Base-by-base conservation (phyloP, 225 moss, liverwort and hornwort genomes). In the Takakia lepidozioides region DNA sequence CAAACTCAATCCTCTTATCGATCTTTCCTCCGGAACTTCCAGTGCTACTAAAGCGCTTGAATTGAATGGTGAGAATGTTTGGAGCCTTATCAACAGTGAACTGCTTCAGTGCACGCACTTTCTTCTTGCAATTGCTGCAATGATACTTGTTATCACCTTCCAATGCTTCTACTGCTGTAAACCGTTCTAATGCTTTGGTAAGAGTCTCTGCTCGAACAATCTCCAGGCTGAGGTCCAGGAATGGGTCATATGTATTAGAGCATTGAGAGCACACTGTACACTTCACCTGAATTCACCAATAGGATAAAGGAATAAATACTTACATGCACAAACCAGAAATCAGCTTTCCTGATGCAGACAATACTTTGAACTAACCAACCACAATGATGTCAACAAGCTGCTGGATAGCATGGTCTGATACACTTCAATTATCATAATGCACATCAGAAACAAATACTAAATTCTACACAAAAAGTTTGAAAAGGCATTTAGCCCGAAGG, bases 71-170 rank as follows among this genome's bases (percentile, higher is more conserved):
- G 44, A 95, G 59, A 29, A 95, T 78, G 43, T 86, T 82, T 4
- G 95, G 95, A 10, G 86, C 74, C 18, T 82, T 80, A 25, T 95
- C 90, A 19, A 95, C 72, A 1, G 89, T 90, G 46, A 95, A 95
- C 49, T 81, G 78, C 70, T 95, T 95, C 47, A 81, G 41, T 0
- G 89, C 95, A 19, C 87, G 74, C 19, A 95, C 95, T 69, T 95
- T 90, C 61, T 84, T 95, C 25, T 71, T 70, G 30, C 95, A 95
- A 21, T 84, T 75, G 39, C 70, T 65, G 63, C 95, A 95, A 40
- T 84, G 76, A 23, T 95, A 95, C 59, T 90, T 90, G 60, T 95
- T 90, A 19, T 90, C 95, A 3, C 95, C 95, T 63, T 95, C 95
- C 35, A 95, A 60, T 18, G 84, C 80, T 56, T 95, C 95, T n/a